phyloP scores from a whole-genome alignment of 2,329 filamentous ascomycete species.

The Epichloe hybrida region DNA sequence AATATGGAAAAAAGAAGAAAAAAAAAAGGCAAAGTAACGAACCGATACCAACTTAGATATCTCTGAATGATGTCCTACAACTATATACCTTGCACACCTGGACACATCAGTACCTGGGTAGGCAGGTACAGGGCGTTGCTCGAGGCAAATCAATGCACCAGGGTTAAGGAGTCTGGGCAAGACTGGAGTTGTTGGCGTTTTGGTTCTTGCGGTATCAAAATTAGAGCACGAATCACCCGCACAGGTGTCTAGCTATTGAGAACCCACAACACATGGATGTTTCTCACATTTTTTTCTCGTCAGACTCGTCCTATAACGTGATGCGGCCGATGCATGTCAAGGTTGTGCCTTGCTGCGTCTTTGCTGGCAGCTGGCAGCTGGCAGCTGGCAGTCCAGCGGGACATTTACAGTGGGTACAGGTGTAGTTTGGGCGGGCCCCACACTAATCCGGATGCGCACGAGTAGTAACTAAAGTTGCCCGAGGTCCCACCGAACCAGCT shows the following conservation, averaged over 20 bases:
- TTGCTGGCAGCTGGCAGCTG: neutral
- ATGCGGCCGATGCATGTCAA: too few species aligned
- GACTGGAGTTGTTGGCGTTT: conserved; percentile 4
- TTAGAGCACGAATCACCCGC: neutral
- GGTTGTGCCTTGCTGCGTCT: too few species aligned
- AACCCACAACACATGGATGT: neutral
- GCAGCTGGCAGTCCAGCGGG: neutral
- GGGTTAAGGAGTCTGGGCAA: neutral
- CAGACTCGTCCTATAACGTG: too few species aligned
- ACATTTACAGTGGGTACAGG: too few species aligned
- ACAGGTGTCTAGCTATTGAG: neutral
- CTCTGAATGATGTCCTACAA: neutral
- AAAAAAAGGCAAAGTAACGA: neutral
- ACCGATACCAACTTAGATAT: conserved; percentile 2
- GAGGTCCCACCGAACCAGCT: too few species aligned
- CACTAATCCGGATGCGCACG: too few species aligned
- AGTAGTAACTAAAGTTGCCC: too few species aligned
- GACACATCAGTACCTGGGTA: neutral
- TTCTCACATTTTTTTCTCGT: too few species aligned
- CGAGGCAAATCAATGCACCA: neutral
- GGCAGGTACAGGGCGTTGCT: neutral
- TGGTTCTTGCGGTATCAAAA: neutral
- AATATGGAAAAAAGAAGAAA: neutral
- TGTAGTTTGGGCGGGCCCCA: too few species aligned
- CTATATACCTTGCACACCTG: neutral